Evolutionary conservation across 345 rosid species (phyloP).

Genomic region (Acer yangbiense): DNA sequence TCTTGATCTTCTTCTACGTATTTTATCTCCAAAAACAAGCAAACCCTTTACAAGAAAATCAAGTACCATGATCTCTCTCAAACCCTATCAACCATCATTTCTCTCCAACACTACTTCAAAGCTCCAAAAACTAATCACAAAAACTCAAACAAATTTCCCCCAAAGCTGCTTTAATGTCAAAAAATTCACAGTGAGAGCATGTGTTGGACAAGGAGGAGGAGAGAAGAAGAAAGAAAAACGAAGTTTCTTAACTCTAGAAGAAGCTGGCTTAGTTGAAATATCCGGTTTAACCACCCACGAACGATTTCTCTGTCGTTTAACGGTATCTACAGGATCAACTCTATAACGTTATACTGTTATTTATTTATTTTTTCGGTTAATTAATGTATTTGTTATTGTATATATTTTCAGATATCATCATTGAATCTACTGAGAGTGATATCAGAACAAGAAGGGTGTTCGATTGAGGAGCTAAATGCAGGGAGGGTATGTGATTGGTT

Average conservation of each 20-base stretch:
- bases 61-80: slow-evolving; percentile 32
- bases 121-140: background rate
- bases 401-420: slow-evolving; percentile 66
- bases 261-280: slow-evolving; percentile 86
- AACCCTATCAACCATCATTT: slow-evolving; percentile 27
- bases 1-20: background rate
- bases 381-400: background rate
- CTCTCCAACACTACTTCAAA: slow-evolving; percentile 7
- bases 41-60: background rate
- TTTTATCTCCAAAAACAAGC: background rate
- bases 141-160: slow-evolving; percentile 11
- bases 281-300: slow-evolving; percentile 83
- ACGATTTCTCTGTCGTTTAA: slow-evolving; percentile 79
- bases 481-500: slow-evolving; percentile 92
- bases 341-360: too few species aligned
- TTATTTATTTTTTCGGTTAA: too few species aligned
- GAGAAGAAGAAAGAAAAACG: slow-evolving; percentile 42
- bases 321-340: slow-evolving; percentile 38
- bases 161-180: slow-evolving; percentile 13
- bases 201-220: slow-evolving; percentile 39
- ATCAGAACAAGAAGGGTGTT: slow-evolving; percentile 79
- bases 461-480: slow-evolving; percentile 84
- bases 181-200: slow-evolving; percentile 30
- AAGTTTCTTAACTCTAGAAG: slow-evolving; percentile 73
- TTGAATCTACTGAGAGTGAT: slow-evolving; percentile 76